phyloP scores from a whole-genome alignment of 768 basidiomycete genomes.

The Boletellus ananas region DNA sequence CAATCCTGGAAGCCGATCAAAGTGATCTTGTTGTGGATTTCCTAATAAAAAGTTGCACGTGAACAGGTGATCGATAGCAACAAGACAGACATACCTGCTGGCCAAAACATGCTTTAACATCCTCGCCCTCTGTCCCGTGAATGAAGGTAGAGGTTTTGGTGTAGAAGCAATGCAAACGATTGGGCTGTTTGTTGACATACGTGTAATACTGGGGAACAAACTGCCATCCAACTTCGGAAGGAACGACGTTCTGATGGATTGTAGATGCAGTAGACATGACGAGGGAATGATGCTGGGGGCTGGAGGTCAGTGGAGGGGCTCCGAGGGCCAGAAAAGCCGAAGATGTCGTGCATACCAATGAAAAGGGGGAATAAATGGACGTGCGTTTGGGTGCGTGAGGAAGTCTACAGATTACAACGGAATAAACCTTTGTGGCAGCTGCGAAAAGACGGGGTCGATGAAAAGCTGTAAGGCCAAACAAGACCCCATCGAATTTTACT shows the following conservation, averaged over 20 bases:
- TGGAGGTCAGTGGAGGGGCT: neutral
- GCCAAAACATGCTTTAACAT: conserved; percentile 81
- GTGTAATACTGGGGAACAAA: conserved; percentile 99
- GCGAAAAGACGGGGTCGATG: conserved; percentile 24
- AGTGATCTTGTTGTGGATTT: conserved; percentile 96
- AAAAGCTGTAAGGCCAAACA: conserved; percentile 16
- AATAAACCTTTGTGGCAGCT: conserved; percentile 26
- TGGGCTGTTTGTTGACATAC: conserved; percentile 96
- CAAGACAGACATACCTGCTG: conserved; percentile 67
- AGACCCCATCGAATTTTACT: conserved; percentile 24
- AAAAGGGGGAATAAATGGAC: conserved; percentile 34
- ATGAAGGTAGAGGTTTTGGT: conserved; percentile 96
- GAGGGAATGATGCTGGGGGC: conserved; percentile 28
- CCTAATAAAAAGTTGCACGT: conserved; percentile 43
- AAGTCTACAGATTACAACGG: conserved; percentile 37
- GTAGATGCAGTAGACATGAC: conserved; percentile 42
- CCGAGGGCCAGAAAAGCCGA: conserved; percentile 2
- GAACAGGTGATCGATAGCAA: neutral
- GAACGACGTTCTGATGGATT: conserved; percentile 65
- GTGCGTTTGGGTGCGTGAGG: conserved; percentile 33
- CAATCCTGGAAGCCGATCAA: conserved; percentile 93
- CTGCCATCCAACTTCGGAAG: conserved; percentile 98
- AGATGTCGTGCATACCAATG: conserved; percentile 17
- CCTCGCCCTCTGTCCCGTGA: conserved; percentile 97
- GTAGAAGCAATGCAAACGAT: conserved; percentile 98